Percentiles rank a stretch among this genome's conserved stretches.
Conservation (phyloP, 345 rosid species). For the Salix arbutifolia region DNA sequence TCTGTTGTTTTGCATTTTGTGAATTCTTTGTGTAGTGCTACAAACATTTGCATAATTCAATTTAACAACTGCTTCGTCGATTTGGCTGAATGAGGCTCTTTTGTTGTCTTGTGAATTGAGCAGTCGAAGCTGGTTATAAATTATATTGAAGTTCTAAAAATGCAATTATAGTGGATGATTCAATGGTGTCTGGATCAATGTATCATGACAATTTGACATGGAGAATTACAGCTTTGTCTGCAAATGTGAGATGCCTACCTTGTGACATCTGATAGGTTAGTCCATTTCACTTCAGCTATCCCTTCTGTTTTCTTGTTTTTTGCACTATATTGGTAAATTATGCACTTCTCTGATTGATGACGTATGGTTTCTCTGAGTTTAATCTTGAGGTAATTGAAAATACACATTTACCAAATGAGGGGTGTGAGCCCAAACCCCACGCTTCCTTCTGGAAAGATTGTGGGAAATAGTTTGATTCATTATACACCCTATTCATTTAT, state of each 20-base stretch:
- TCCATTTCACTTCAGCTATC: constrained; percentile 5
- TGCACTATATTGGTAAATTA: not conserved
- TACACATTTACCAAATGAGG: not conserved
- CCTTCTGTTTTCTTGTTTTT: constrained; percentile 6
- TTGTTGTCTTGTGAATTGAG: constrained; percentile 27
- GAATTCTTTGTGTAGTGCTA: not conserved
- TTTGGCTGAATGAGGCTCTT: not conserved
- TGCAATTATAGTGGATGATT: constrained; percentile 62
- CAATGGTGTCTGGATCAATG: constrained; percentile 53
- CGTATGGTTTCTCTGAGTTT: not conserved
- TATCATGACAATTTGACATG: constrained; percentile 91
- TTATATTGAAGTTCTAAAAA: constrained; percentile 77
- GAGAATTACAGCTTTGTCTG: constrained; percentile 84
- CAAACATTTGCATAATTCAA: not conserved
- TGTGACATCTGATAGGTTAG: constrained; percentile 81
- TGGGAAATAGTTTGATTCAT: not conserved
- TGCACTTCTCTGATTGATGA: not conserved
- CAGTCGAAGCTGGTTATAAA: constrained; percentile 98
- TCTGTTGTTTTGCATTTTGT: not conserved
- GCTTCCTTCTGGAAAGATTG: not conserved
- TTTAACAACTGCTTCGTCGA: not conserved
- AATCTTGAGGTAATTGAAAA: not conserved
- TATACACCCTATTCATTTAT: not conserved
- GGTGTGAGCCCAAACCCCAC: not conserved
- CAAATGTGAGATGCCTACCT: constrained; percentile 82